phyloP scores from a whole-genome alignment of 208 protist genomes.

The Angomonas desouzai region DNA sequence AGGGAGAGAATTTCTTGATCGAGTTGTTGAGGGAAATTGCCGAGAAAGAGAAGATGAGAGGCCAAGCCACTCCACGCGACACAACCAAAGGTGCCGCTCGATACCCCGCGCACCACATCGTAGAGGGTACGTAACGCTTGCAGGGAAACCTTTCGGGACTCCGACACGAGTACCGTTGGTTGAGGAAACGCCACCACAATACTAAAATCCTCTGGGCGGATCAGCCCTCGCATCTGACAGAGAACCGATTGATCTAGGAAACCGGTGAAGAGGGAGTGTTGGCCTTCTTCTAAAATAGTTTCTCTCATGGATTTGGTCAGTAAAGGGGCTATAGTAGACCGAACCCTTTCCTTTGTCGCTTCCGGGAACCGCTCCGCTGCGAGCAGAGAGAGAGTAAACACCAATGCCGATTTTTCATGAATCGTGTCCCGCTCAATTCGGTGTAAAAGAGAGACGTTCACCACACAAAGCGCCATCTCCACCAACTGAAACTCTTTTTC shows the following conservation, averaged over 20 bases:
- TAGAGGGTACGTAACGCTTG: background rate
- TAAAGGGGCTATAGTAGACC: background rate
- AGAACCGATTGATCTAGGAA: background rate
- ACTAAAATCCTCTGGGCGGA: background rate
- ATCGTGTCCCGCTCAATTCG: background rate
- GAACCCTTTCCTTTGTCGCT: background rate
- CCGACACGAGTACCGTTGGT: background rate
- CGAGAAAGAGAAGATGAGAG: constrained; percentile 3
- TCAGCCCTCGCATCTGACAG: background rate
- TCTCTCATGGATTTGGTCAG: background rate
- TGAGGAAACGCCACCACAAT: background rate
- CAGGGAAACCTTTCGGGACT: background rate
- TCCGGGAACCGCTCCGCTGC: background rate
- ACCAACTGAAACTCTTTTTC: constrained; percentile 15
- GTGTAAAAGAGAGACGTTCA: background rate
- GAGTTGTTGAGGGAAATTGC: background rate
- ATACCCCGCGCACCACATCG: background rate
- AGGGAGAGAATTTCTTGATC: background rate
- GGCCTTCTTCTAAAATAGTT: background rate
- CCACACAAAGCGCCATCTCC: background rate
- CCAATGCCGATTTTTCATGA: background rate
- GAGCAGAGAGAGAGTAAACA: background rate
- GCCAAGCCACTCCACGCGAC: background rate
- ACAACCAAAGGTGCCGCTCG: background rate
- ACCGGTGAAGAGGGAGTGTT: background rate